phyloP scores from a whole-genome alignment of 805 yeast genomes.

The Vanderwaltozyma tropicalis region DNA sequence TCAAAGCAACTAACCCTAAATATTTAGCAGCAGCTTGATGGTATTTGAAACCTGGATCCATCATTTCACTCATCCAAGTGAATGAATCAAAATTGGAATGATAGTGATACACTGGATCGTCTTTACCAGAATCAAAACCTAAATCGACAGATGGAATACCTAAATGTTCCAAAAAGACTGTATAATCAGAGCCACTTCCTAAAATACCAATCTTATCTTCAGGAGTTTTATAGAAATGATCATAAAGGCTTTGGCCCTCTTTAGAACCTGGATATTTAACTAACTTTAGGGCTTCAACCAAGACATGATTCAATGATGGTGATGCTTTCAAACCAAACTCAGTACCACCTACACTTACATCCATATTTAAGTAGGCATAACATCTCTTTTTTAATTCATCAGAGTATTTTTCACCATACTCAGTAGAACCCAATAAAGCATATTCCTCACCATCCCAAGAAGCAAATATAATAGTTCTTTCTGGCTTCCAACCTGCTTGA shows the following conservation, averaged over 20 bases:
- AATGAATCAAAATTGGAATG: constrained; percentile 68
- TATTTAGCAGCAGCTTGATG: constrained; percentile 49
- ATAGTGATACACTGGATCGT: constrained; percentile 59
- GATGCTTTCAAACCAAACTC: constrained; percentile 41
- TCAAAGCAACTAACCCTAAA: constrained; percentile 40
- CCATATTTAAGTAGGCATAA: constrained; percentile 61
- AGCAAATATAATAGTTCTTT: constrained; percentile 69
- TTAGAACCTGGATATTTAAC: constrained; percentile 37
- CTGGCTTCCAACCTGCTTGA: constrained; percentile 68
- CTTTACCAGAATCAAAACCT: constrained; percentile 37
- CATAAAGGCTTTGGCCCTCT: constrained; percentile 20
- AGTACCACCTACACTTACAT: constrained; percentile 52
- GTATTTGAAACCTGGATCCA: constrained; percentile 50
- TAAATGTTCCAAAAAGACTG: constrained; percentile 47
- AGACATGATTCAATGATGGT: constrained; percentile 43
- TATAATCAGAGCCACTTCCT: constrained; percentile 67
- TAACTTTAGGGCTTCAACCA: constrained; percentile 35
- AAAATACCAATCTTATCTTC: constrained; percentile 33
- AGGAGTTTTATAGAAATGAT: constrained; percentile 25
- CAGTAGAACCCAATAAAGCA: constrained; percentile 74
- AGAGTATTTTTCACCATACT: constrained; percentile 61
- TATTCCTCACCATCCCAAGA: constrained; percentile 79
- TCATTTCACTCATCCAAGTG: constrained; percentile 56
- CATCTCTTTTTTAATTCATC: constrained; percentile 38
- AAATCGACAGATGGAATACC: constrained; percentile 54